Evolutionary conservation across 2,329 filamentous ascomycete species (phyloP), one percentile per base, ranked within the genome.

Genomic region (Xylaria sp.): DNA sequence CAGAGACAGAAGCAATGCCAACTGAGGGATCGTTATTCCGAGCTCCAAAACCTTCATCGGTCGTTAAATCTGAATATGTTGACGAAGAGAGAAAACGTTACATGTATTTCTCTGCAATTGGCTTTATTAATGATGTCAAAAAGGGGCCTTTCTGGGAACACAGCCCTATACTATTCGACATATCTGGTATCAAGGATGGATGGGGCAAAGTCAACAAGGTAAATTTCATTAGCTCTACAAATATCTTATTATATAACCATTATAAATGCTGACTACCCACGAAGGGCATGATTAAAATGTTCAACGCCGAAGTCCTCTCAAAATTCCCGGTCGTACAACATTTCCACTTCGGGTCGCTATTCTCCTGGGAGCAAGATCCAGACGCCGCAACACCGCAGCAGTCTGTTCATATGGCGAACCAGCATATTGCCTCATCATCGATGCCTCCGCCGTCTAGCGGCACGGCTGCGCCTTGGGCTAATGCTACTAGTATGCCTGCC

Each of bases 261-360:
- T 10, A 18, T 40, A 21, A 40, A 42, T 50, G 23, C 55, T 66
- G 59, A 62, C 60, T n/a, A 3, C 44, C 16, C 1, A 27, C 6
- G 2, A 44, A 92, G 90, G 96, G 96, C 60, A 98, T 99, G 96
- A 89, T 99, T 76, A 99, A 98, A 82, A 99, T 99, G 96, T 99
- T 95, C 83, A 94, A 97, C 73, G 96, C 93, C 21, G 96, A 99
- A 82, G 96, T 99, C 2, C 85, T 99, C 16, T 93, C 92, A 47
- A 99, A 99, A 80, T 98, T 98, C 77, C 96, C 96, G 2, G 96
- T 99, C 2, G 93, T 99, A n/a, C 96, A 99, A 81, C 96, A 99
- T 81, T 98, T 96, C 73, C 88, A 87, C 2, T 95, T 96, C 73
- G 93, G 93, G 29, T 91, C 90, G 5, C 82, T 96, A n/a, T 93